phyloP scores from a whole-genome alignment of 2,329 filamentous ascomycete genomes.

The Aspergillus novoparasiticus region DNA sequence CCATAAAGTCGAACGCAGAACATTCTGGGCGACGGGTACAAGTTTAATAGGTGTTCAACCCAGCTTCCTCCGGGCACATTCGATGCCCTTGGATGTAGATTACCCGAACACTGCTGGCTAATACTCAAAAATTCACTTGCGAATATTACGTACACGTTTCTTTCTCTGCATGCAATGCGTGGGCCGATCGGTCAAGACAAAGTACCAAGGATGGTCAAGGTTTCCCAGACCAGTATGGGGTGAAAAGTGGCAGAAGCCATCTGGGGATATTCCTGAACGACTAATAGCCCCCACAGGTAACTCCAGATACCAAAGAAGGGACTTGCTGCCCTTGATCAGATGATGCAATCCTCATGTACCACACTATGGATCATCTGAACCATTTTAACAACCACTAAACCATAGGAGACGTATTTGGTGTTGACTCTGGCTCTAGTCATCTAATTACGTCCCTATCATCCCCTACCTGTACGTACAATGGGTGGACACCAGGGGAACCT shows the following conservation, averaged over 20 bases:
- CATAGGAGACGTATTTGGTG: not conserved
- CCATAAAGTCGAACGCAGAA: too few species aligned
- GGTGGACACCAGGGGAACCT: not conserved
- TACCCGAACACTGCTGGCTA: too few species aligned
- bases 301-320: too few species aligned
- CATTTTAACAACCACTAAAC: not conserved
- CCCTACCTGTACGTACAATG: not conserved
- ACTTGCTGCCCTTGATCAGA: too few species aligned
- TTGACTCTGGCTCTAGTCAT: not conserved
- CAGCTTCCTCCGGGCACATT: too few species aligned
- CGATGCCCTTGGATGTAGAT: too few species aligned
- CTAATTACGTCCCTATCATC: not conserved
- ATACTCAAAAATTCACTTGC: not conserved
- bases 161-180: not conserved
- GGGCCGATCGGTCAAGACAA: not conserved
- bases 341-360: not conserved
- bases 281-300: not conserved
- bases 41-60: too few species aligned
- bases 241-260: not conserved
- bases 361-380: not conserved
- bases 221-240: not conserved
- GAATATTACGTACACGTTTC: not conserved
- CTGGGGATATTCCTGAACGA: not conserved
- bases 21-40: too few species aligned
- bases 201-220: not conserved